Conservation (phyloP, 345 rosid species). For the Arabidopsis arenosa region DNA sequence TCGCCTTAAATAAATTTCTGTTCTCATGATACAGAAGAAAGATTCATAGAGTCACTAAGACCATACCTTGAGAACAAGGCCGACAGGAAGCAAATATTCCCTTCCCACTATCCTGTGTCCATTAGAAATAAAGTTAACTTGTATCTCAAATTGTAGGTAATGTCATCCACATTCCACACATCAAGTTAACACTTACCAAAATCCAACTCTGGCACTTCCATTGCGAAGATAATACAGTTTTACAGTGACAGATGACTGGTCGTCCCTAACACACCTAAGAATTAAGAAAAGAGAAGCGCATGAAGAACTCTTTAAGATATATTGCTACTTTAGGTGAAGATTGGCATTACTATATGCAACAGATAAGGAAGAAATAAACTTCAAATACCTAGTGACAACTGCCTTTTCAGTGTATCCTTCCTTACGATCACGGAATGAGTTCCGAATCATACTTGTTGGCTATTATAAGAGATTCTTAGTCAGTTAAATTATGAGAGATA, state of each 20-base stretch:
- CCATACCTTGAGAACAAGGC: constrained; percentile 83
- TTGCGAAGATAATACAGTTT: constrained; percentile 85
- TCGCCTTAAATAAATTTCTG: neutral
- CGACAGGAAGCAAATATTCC: constrained; percentile 91
- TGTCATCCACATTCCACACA: constrained; percentile 25
- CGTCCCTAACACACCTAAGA: constrained; percentile 88
- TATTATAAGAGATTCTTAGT: constrained; percentile 54
- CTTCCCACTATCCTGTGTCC: constrained; percentile 76
- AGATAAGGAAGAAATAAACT: constrained; percentile 24
- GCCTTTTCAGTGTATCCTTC: constrained; percentile 93
- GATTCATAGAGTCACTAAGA: constrained; percentile 25
- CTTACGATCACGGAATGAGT: constrained; percentile 77
- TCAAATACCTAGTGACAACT: constrained; percentile 75
- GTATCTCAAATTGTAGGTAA: constrained; percentile 38
- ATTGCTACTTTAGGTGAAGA: constrained; percentile 26
- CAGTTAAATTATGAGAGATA: constrained; percentile 39
- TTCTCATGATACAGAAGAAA: neutral
- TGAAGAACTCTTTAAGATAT: constrained; percentile 13
- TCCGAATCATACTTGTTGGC: constrained; percentile 87
- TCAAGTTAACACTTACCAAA: constrained; percentile 69
- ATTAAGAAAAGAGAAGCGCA: constrained; percentile 27
- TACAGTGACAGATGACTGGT: constrained; percentile 77
- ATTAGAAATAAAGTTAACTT: constrained; percentile 34
- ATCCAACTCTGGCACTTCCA: constrained; percentile 96
- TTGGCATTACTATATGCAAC: constrained; percentile 21